Percentiles rank a stretch among this genome's conserved stretches.
Evolutionary conservation across 805 yeast species (phyloP).

Genomic region (Wickerhamiella bombiphila): DNA sequence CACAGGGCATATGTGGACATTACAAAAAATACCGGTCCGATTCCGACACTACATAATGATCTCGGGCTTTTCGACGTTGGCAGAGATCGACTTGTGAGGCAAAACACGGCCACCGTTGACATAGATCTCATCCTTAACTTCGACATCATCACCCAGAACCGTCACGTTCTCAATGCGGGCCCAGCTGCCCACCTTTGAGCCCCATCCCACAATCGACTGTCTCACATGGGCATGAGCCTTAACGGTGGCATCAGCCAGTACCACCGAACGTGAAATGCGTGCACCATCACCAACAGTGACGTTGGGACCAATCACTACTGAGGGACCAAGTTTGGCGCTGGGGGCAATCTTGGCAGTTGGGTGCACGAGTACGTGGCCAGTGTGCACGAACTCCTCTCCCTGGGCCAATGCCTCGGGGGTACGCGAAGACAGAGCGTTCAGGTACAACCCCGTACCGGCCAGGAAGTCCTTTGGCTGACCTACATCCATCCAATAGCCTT

Average conservation of each 20-base stretch:
- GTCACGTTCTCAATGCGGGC: conserved; percentile 96
- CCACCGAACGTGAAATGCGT: conserved; percentile 89
- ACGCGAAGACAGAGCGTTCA: conserved; percentile 74
- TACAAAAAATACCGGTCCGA: too few relatives aligned
- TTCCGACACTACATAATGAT: conserved; percentile 90
- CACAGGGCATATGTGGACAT: too few relatives aligned
- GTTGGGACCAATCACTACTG: conserved; percentile 94
- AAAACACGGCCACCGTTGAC: conserved; percentile 98
- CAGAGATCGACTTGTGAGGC: conserved; percentile 94
- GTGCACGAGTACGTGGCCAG: conserved; percentile 88
- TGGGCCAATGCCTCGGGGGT: conserved; percentile 51
- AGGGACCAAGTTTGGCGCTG: conserved; percentile 93
- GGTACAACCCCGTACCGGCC: conserved; percentile 86
- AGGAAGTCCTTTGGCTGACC: conserved; percentile 99
- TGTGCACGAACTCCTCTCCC: conserved; percentile 58
- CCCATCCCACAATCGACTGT: conserved; percentile 98
- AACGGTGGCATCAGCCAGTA: conserved; percentile 77
- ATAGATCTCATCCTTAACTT: conserved; percentile 94
- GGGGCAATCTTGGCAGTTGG: conserved; percentile 89
- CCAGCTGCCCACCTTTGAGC: conserved; percentile 96
- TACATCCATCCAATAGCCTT: conserved; percentile 99
- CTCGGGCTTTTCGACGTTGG: conserved; percentile 93
- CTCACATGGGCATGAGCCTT: conserved; percentile 97
- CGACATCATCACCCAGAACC: conserved; percentile 97
- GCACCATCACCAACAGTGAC: conserved; percentile 96